Evolutionary conservation across 257 asterid genomes (phyloP), one percentile per base, ranked within the genome.

Genomic region (Gentiana dahurica): DNA sequence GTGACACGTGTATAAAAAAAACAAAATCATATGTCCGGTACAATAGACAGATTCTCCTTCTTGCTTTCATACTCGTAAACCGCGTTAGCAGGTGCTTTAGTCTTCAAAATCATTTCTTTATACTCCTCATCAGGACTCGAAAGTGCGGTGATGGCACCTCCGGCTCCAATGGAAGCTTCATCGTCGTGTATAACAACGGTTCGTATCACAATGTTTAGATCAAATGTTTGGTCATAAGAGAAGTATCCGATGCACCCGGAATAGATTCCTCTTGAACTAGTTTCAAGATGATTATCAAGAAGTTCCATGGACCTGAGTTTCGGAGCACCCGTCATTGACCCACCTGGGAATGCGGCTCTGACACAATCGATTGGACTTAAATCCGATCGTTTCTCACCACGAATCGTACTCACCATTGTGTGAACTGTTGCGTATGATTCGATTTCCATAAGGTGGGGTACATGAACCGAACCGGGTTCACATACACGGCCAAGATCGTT

Each of bases 321-420:
- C 12, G 99, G 99, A 3, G 99, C 99, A 34, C 99, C 99, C 33
- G 99, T 92, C 99, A 92, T 92, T 9, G 99, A 92, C 51, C 99
- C 97, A 34, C 99, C 99, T 0, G 99, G 97, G 43, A 92, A 92
- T 35, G 98, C 97, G 34, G 98, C 95, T 47, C 74, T 81, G 5
- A 92, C 84, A 35, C 95, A 85, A 43, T 85, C 95, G 5, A 92
- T 67, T 44, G 95, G 87, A 45, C 80, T 81, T 36, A 75, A 67
- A 10, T 80, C 65, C 4, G 86, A 39, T 33, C 68, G 80, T 61
- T 85, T 88, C 49, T 73, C 75, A 24, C 99, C 99, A 3, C 78
- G 77, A 46, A 92, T 83, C 8, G 95, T 88, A 77, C 94, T 88
- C 54, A 92, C 97, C 97, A 92, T 92, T 6, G 97, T 92, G 83